phyloP scores from a whole-genome alignment of 257 asterid genomes.

The Nicotiana otophora region DNA sequence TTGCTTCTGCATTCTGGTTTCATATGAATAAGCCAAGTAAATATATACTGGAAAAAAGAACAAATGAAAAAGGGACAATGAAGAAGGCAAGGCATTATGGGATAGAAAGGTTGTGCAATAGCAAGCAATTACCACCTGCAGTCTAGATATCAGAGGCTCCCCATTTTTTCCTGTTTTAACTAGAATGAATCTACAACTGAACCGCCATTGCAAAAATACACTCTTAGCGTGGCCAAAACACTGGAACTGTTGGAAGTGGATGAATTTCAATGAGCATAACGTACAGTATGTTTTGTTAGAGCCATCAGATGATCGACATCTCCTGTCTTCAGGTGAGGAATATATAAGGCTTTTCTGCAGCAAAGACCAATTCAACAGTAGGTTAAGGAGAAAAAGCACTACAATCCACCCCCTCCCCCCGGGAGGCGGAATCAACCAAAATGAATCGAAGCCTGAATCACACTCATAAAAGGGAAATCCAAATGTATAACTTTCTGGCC shows the following conservation, averaged over 20 bases:
- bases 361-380: neutral
- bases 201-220: neutral
- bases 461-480: neutral
- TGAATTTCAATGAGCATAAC: neutral
- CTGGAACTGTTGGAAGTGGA: neutral
- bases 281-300: neutral
- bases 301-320: neutral
- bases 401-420: neutral
- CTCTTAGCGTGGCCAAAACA: neutral
- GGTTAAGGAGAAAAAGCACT: neutral
- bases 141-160: neutral
- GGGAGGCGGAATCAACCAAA: neutral
- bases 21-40: neutral
- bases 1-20: neutral
- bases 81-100: neutral
- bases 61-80: neutral
- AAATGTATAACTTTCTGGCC: neutral
- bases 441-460: neutral
- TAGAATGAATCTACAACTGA: neutral
- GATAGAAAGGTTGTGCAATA: neutral
- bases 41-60: neutral
- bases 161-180: neutral
- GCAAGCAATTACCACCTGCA: neutral
- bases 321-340: neutral
- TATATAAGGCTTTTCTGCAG: slow-evolving; percentile 5